Percentiles rank a stretch among this genome's conserved stretches.
Conservation (phyloP, 1,139 yeast species). For the Zygoascus meyerae region DNA sequence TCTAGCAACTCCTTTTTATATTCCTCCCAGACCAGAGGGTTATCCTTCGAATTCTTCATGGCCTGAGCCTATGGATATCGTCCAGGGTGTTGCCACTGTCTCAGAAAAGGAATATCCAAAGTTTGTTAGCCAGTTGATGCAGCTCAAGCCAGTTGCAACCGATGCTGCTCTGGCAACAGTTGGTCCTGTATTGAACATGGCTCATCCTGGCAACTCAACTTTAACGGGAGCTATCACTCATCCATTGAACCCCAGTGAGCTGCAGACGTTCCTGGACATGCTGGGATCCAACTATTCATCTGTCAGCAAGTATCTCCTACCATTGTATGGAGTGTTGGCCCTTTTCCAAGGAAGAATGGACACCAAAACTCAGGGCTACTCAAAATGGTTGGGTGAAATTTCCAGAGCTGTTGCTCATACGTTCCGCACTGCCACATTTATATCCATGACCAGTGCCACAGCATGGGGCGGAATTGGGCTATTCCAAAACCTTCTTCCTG, state of each 20-base stretch:
- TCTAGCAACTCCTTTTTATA: slow-evolving; percentile 29
- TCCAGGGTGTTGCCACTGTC: slow-evolving; percentile 31
- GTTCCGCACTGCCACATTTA: slow-evolving; percentile 31
- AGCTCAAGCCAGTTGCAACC: slow-evolving; percentile 21
- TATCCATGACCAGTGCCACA: slow-evolving; percentile 35
- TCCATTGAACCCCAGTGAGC: slow-evolving; percentile 31
- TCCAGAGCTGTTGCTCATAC: slow-evolving; percentile 25
- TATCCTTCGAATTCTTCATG: slow-evolving; percentile 28
- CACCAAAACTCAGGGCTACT: slow-evolving; percentile 3
- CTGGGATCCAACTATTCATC: slow-evolving; percentile 26
- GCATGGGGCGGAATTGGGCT: slow-evolving; percentile 40
- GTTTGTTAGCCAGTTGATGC: slow-evolving; percentile 35
- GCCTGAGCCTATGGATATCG: slow-evolving; percentile 33
- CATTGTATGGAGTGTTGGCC: slow-evolving; percentile 27
- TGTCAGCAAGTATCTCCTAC: slow-evolving; percentile 30
- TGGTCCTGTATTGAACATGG: slow-evolving; percentile 31
- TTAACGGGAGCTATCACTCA: slow-evolving; percentile 37
- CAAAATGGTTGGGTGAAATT: slow-evolving; percentile 9
- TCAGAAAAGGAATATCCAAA: slow-evolving; percentile 32
- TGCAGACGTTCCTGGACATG: slow-evolving; percentile 26
- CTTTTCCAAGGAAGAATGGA: slow-evolving; percentile 14
- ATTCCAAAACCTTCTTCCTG: slow-evolving; percentile 31
- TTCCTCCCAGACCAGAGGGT: slow-evolving; percentile 29
- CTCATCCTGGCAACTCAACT: slow-evolving; percentile 36
- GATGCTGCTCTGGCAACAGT: slow-evolving; percentile 23